These are phyloP conservation scores for Ceratobasidium sp. DNA, from an alignment of 1,284 basidiomycete species.

Conservation along the genomic window DNA sequence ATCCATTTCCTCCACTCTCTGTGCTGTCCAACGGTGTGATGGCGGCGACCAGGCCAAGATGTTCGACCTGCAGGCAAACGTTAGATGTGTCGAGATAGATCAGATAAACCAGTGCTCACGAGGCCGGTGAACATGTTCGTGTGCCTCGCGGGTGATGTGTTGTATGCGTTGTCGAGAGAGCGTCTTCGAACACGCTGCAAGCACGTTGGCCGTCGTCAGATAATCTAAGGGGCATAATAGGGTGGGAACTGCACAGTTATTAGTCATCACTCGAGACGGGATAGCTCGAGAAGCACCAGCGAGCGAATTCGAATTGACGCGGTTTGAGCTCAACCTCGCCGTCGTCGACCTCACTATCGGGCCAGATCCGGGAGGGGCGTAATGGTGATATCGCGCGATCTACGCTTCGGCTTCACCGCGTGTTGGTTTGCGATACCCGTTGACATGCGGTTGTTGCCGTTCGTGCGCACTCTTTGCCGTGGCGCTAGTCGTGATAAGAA, in stretches of 20 bases:
- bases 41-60: conserved; percentile 72
- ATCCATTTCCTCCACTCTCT: conserved; percentile 70
- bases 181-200: background rate
- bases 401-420: background rate
- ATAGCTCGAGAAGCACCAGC: conserved; percentile 13
- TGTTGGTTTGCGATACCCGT: background rate
- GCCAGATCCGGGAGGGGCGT: conserved; percentile 16
- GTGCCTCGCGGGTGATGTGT: conserved; percentile 24
- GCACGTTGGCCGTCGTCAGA: conserved; percentile 19
- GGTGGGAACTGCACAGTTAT: conserved; percentile 16
- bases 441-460: conserved; percentile 3
- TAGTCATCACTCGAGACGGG: background rate
- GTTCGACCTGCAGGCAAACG: conserved; percentile 59
- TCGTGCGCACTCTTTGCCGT: background rate
- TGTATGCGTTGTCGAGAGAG: background rate
- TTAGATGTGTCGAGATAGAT: background rate
- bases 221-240: conserved; percentile 19
- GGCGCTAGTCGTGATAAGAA: conserved; percentile 24
- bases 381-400: conserved; percentile 9
- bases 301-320: conserved; percentile 21
- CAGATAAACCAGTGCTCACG: conserved; percentile 32
- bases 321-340: conserved; percentile 14
- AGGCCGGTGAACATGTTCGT: conserved; percentile 42
- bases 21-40: conserved; percentile 56
- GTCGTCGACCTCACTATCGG: conserved; percentile 1